These are phyloP conservation scores for Teratosphaeriaceae sp. DNA, from an alignment of 2,329 filamentous ascomycete species.

Conservation along the genomic window DNA sequence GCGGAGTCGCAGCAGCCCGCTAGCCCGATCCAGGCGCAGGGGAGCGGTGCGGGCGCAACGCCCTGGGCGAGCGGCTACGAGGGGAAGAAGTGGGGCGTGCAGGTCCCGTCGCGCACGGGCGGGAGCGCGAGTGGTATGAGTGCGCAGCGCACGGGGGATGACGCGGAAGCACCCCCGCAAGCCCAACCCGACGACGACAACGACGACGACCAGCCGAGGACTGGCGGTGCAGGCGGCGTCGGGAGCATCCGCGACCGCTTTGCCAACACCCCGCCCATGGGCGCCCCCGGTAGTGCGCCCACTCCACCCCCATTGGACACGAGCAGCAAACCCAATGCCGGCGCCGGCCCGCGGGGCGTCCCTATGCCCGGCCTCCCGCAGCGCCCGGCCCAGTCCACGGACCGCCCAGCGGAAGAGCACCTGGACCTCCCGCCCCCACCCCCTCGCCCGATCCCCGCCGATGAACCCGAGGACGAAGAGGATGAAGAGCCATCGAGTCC, in stretches of 20 bases:
- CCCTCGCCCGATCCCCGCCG: conserved; percentile 30
- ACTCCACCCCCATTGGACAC: conserved; percentile 59
- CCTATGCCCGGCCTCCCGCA: conserved; percentile 71
- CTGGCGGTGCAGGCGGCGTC: conserved; percentile 65
- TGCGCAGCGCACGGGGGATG: conserved; percentile 59
- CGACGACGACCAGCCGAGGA: conserved; percentile 41
- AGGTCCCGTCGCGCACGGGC: conserved; percentile 67
- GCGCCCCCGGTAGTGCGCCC: conserved; percentile 41
- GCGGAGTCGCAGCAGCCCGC: conserved; percentile 38
- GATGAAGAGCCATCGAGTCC: conserved; percentile 57
- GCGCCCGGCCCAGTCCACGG: conserved; percentile 45
- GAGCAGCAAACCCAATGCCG: conserved; percentile 60
- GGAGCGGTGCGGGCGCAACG: conserved; percentile 63
- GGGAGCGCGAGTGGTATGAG: conserved; percentile 52
- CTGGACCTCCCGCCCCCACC: conserved; percentile 40
- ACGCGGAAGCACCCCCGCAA: conserved; percentile 39
- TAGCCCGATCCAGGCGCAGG: conserved; percentile 57
- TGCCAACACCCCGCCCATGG: conserved; percentile 67
- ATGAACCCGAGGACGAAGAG: conserved; percentile 27
- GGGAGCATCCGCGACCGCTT: conserved; percentile 78
- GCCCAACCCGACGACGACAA: conserved; percentile 36
- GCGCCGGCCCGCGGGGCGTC: conserved; percentile 44
- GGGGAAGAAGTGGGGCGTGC: conserved; percentile 84
- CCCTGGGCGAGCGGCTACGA: conserved; percentile 86
- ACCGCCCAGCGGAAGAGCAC: conserved; percentile 50